Percentiles rank a stretch among this genome's conserved stretches.
Conservation (phyloP, 768 basidiomycete genomes). For the Kwoniella dejecticola region DNA sequence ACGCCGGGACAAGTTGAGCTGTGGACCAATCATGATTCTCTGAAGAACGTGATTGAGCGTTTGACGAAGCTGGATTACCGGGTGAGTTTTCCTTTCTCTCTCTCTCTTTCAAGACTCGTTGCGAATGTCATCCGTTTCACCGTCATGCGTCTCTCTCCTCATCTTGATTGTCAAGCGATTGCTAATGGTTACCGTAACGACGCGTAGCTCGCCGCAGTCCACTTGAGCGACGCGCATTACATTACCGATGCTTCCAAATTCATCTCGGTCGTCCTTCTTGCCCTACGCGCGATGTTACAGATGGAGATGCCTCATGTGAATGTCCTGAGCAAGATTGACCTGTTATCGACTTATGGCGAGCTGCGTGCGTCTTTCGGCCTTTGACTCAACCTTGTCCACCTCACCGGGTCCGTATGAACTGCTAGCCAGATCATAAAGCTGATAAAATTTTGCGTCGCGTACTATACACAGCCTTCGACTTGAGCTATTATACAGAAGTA, state of each 20-base stretch:
- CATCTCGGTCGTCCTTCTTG: slow-evolving; percentile 84
- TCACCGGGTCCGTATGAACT: too few relatives aligned
- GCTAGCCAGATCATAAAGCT: too few relatives aligned
- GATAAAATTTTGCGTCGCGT: too few relatives aligned
- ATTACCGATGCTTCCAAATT: slow-evolving; percentile 96
- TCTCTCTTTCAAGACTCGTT: too few relatives aligned
- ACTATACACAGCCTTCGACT: slow-evolving; percentile 79
- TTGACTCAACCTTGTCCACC: too few relatives aligned
- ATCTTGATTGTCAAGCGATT: background rate
- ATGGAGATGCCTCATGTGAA: slow-evolving; percentile 98
- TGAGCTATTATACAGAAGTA: slow-evolving; percentile 97
- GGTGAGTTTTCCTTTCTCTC: slow-evolving; percentile 66
- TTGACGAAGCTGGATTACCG: slow-evolving; percentile 76
- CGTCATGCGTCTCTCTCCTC: background rate
- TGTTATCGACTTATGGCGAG: slow-evolving; percentile 86
- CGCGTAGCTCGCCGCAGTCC: slow-evolving; percentile 83
- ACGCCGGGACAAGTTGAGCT: slow-evolving; percentile 96
- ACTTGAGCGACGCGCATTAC: slow-evolving; percentile 95
- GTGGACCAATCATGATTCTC: slow-evolving; percentile 89
- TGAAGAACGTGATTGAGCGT: slow-evolving; percentile 75
- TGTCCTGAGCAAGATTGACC: slow-evolving; percentile 91
- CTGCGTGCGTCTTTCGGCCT: slow-evolving; percentile 64
- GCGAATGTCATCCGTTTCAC: too few relatives aligned
- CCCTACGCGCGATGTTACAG: slow-evolving; percentile 95
- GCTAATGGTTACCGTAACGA: background rate